Evolutionary conservation across 495 filamentous ascomycete species (phyloP), one percentile per base, ranked within the genome.

Genomic region (Apodospora peruviana): DNA sequence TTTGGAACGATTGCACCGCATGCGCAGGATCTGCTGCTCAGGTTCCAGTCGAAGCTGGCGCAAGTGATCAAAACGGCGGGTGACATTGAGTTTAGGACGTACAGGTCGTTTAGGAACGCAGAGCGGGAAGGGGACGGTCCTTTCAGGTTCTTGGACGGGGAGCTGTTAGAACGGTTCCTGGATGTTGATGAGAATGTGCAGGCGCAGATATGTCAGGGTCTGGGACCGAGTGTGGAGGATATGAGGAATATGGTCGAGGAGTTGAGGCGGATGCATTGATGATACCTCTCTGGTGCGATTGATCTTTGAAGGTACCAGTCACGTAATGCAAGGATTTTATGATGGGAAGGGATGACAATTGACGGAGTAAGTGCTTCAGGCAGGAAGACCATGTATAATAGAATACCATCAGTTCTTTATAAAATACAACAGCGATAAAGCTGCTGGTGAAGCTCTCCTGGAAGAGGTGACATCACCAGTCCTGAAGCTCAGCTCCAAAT

Each of bases 81-180:
- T 1, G 63, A 77, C 24, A 75, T 96, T 11, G 73, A 84, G 0
- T 96, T 94, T 65, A 78, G 78, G 42, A 71, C 71, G 3, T 99
- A 86, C 65, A 80, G 93, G 18, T 86, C 85, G 0, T 95, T 91
- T 67, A 77, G 80, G 39, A 90, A 79, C 19, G 69, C 75, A 25
- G 83, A 85, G 20, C 71, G 86, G 34, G 82, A 84, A 43, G 78
- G 79, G 0, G 82, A 86, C 3, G 87, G 86, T 47, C 93, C 94
- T 1, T 85, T 80, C 52, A 77, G 93, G 7, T 96, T 97, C 59
- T 81, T 97, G 37, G 93, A 99, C 59, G 93, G 91, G 0, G 93
- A 97, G 60, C 68, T 97, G 43, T 73, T 99, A 21, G 91, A 96
- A 66, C 62, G 77, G 36, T 99, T 96, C 64, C 63, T 97, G 47